Percentiles rank a stretch among this genome's conserved stretches.
Conservation (phyloP, 495 filamentous ascomycete genomes). For the Lasiosphaeria hispida region DNA sequence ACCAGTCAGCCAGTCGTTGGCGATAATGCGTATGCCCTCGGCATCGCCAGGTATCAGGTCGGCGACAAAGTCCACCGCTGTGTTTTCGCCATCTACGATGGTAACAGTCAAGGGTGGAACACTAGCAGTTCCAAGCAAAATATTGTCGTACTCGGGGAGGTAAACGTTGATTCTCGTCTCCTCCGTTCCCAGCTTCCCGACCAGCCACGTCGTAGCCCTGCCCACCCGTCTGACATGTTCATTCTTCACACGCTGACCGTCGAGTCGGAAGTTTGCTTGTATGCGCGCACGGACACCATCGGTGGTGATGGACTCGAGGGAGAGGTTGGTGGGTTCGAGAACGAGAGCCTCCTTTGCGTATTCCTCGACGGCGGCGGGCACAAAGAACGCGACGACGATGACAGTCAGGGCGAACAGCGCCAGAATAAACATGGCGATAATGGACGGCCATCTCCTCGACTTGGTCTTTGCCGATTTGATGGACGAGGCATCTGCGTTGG, state of each 20-base stretch:
- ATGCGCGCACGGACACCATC: conserved; percentile 75
- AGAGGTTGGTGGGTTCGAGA: conserved; percentile 75
- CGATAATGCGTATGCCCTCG: conserved; percentile 74
- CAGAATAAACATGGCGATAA: conserved; percentile 45
- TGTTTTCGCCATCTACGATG: conserved; percentile 73
- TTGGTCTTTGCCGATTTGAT: conserved; percentile 24
- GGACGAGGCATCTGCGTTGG: conserved; percentile 15
- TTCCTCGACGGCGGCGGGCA: conserved; percentile 73
- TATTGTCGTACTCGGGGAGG: conserved; percentile 77
- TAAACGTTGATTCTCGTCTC: conserved; percentile 71
- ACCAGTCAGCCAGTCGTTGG: conserved; percentile 84
- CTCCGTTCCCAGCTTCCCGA: conserved; percentile 64
- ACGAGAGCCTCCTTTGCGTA: conserved; percentile 82
- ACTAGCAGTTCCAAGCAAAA: conserved; percentile 71
- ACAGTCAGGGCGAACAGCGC: conserved; percentile 41
- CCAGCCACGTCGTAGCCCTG: conserved; percentile 77
- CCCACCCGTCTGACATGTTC: conserved; percentile 70
- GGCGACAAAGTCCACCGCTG: conserved; percentile 71
- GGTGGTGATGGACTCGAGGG: conserved; percentile 76
- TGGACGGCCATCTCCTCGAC: conserved; percentile 44
- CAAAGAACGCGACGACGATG: conserved; percentile 67
- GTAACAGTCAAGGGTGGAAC: conserved; percentile 71
- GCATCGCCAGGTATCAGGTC: conserved; percentile 73
- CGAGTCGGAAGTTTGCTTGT: conserved; percentile 74
- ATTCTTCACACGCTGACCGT: conserved; percentile 69